A percentile compares a stretch with the other conserved stretches of the same genome.
Conservation (phyloP, 169 alveolate species). For the Babesia caballi region DNA sequence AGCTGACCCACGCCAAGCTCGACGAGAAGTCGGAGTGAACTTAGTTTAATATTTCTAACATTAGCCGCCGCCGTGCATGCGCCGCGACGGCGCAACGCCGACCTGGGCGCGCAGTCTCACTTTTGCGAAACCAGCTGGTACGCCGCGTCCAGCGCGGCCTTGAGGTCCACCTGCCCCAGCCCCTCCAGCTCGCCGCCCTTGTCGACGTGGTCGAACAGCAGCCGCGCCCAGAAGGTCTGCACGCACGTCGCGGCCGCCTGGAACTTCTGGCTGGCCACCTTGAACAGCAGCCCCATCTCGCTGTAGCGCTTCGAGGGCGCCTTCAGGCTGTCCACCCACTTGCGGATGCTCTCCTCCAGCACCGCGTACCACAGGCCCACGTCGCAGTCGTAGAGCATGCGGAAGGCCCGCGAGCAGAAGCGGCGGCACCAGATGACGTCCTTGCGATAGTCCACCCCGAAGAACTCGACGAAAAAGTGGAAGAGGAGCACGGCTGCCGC, state of each 20-base stretch:
- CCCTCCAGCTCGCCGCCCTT: constrained; percentile 9
- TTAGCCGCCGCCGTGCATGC: neutral
- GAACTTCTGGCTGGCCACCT: constrained; percentile 33
- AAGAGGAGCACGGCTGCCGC: constrained; percentile 57
- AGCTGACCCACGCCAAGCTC: constrained; percentile 19
- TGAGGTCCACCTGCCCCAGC: neutral
- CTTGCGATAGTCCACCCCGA: constrained; percentile 32
- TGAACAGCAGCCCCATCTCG: constrained; percentile 43
- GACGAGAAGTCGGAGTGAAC: constrained; percentile 42
- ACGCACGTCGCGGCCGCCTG: constrained; percentile 39
- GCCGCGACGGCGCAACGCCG: too few relatives aligned
- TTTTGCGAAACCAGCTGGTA: neutral
- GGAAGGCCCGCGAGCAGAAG: constrained; percentile 49
- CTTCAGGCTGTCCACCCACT: constrained; percentile 18
- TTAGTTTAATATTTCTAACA: neutral
- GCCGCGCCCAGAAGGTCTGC: constrained; percentile 24
- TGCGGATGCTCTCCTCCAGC: constrained; percentile 40
- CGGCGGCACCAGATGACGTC: constrained; percentile 67
- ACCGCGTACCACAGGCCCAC: constrained; percentile 62
- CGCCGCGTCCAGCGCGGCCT: neutral
- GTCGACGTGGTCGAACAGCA: constrained; percentile 19
- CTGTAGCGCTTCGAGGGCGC: constrained; percentile 26
- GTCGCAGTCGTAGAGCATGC: constrained; percentile 61
- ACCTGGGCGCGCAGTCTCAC: neutral
- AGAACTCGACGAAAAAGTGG: constrained; percentile 57